These are phyloP conservation scores for Cruciata laevipes DNA, from an alignment of 257 asterid genomes.

Conservation along the genomic window DNA sequence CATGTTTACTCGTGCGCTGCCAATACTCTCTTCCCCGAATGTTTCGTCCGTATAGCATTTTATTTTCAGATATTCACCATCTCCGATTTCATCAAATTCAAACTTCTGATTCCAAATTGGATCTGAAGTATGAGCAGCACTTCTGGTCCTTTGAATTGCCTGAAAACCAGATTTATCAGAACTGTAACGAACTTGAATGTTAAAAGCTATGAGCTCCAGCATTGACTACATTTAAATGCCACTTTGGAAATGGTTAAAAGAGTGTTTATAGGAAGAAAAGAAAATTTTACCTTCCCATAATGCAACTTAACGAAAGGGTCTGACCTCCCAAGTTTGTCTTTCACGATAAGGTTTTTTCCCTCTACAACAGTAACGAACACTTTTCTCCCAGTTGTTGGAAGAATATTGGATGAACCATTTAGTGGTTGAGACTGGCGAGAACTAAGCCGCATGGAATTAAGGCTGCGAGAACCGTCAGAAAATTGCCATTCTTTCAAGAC, in stretches of 20 bases:
- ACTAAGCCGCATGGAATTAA: constrained; percentile 28
- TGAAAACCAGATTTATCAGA: constrained; percentile 21
- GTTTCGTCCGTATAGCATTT: constrained; percentile 76
- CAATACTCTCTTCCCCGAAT: constrained; percentile 84
- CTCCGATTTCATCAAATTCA: constrained; percentile 84
- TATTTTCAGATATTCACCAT: constrained; percentile 78
- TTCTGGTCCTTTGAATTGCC: constrained; percentile 54
- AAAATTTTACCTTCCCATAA: constrained; percentile 71
- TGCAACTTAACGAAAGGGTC: constrained; percentile 75
- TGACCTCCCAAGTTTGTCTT: constrained; percentile 71
- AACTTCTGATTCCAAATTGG: constrained; percentile 86
- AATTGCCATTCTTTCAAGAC: constrained; percentile 91
- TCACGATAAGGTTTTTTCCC: constrained; percentile 67
- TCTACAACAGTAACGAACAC: constrained; percentile 59
- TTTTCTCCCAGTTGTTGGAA: constrained; percentile 70
- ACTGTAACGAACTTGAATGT: background rate
- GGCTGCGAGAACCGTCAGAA: constrained; percentile 79
- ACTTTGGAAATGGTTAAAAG: background rate
- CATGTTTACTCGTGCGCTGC: constrained; percentile 88
- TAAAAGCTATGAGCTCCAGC: constrained; percentile 3
- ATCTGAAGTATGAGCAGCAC: constrained; percentile 59
- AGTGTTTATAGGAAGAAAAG: constrained; percentile 4
- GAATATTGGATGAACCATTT: constrained; percentile 40
- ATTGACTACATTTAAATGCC: background rate
- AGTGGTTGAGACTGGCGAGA: constrained; percentile 44